Evolutionary conservation across 139 green algal species (phyloP).

Genomic region (Protoeuglena noctilucae): DNA sequence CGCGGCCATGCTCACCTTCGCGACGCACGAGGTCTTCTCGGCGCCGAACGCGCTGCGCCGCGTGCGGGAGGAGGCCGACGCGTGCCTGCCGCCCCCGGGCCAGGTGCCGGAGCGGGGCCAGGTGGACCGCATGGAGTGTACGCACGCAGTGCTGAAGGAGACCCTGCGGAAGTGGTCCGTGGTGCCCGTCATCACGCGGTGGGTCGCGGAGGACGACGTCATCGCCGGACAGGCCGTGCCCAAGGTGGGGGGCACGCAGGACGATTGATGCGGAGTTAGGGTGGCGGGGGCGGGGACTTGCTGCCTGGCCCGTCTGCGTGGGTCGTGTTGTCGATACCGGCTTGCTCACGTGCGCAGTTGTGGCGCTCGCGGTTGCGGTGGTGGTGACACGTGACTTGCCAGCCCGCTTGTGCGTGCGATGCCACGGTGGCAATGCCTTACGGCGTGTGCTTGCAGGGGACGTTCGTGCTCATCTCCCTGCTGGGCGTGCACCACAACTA

Average conservation of each 20-base stretch:
- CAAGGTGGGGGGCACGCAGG: too few species aligned
- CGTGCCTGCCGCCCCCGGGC: background rate
- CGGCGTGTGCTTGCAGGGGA: too few species aligned
- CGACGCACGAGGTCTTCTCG: slow-evolving; percentile 50
- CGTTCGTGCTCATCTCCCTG: slow-evolving; percentile 43
- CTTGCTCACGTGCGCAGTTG: too few species aligned
- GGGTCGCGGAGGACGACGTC: slow-evolving; percentile 34
- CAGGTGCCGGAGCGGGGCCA: slow-evolving; percentile 9
- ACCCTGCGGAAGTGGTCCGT: slow-evolving; percentile 53
- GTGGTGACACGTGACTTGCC: too few species aligned
- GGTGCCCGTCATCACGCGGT: slow-evolving; percentile 78
- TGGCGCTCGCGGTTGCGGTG: too few species aligned
- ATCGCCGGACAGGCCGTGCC: slow-evolving; percentile 53
- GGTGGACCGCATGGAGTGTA: slow-evolving; percentile 55
- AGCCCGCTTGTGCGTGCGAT: too few species aligned
- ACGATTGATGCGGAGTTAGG: too few species aligned
- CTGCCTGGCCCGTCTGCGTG: too few species aligned
- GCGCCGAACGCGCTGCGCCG: slow-evolving; percentile 1
- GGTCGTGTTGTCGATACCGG: too few species aligned
- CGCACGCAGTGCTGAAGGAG: slow-evolving; percentile 69
- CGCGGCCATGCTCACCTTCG: slow-evolving; percentile 83
- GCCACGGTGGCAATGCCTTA: too few species aligned
- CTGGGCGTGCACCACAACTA: slow-evolving; percentile 47
- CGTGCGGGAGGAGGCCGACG: slow-evolving; percentile 10
- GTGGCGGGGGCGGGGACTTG: too few species aligned